Conservation (phyloP, 257 asterid genomes). For the Echium plantagineum region DNA sequence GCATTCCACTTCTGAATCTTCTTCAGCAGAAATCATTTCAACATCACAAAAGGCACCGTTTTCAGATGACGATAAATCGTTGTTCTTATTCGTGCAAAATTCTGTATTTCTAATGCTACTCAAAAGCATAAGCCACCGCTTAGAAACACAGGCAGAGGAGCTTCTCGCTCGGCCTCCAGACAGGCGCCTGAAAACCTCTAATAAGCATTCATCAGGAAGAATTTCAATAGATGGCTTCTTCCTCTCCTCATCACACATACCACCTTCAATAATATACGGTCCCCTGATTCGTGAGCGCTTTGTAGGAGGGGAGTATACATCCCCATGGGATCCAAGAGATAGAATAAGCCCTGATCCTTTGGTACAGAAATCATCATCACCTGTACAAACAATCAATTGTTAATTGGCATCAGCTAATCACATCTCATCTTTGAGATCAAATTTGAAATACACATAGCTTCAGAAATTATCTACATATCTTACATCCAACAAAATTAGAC, state of each 20-base stretch:
- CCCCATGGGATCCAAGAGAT: slow-evolving; percentile 49
- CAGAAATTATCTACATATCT: not conserved
- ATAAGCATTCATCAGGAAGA: slow-evolving; percentile 83
- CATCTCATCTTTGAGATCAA: not conserved
- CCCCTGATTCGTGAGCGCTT: slow-evolving; percentile 58
- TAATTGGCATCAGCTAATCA: slow-evolving; percentile 6
- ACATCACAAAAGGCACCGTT: slow-evolving; percentile 10
- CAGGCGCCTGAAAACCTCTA: slow-evolving; percentile 71
- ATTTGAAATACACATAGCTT: not conserved
- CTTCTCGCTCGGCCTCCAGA: slow-evolving; percentile 65
- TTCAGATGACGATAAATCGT: slow-evolving; percentile 10
- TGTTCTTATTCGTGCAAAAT: slow-evolving; percentile 28
- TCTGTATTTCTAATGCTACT: slow-evolving; percentile 50
- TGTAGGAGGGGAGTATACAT: slow-evolving; percentile 58
- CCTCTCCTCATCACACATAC: slow-evolving; percentile 16
- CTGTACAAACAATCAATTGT: slow-evolving; percentile 28
- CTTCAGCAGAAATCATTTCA: slow-evolving; percentile 23
- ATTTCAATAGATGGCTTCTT: slow-evolving; percentile 48
- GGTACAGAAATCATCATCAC: slow-evolving; percentile 54
- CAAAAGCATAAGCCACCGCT: slow-evolving; percentile 68
- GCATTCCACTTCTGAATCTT: slow-evolving; percentile 49
- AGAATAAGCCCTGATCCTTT: slow-evolving; percentile 45
- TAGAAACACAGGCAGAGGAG: slow-evolving; percentile 73
- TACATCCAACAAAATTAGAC: not conserved
- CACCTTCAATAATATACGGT: slow-evolving; percentile 27